Evolutionary conservation across 2,329 filamentous ascomycete genomes (phyloP).

Genomic region (Cadophora sp.): DNA sequence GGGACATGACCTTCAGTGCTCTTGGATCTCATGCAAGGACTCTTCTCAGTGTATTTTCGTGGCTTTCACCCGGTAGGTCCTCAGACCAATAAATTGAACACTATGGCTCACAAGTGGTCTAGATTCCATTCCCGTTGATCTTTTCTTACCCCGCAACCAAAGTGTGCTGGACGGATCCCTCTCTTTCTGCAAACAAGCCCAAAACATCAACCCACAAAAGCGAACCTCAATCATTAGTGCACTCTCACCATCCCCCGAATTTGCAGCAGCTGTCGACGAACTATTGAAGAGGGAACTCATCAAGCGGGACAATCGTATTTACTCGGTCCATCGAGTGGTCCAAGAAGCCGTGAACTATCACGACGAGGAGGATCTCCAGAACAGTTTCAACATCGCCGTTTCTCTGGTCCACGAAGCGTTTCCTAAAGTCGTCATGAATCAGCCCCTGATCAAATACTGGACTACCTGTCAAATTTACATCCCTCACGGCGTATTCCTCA

Average conservation of each 20-base stretch:
- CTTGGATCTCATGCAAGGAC: constrained; percentile 23
- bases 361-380: constrained; percentile 26
- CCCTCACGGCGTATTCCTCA: constrained; percentile 30
- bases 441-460: constrained; percentile 22
- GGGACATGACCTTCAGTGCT: constrained; percentile 31
- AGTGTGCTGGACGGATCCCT: constrained; percentile 31
- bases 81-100: not conserved
- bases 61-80: constrained; percentile 29
- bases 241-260: constrained; percentile 19
- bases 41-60: constrained; percentile 31
- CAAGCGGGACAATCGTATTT: constrained; percentile 29
- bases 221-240: constrained; percentile 24
- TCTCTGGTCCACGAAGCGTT: constrained; percentile 33
- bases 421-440: constrained; percentile 25
- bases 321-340: constrained; percentile 34
- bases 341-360: constrained; percentile 39
- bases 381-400: constrained; percentile 28
- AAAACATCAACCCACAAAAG: constrained; percentile 18
- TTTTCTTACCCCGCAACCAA: constrained; percentile 34
- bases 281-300: constrained; percentile 30
- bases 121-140: constrained; percentile 34
- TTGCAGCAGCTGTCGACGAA: constrained; percentile 29
- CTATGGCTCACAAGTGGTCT: not conserved
- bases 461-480: constrained; percentile 28
- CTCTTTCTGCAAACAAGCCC: constrained; percentile 32